Percentiles rank a stretch among this genome's conserved stretches.
Conservation (phyloP, 164 flowering plant species). For the Hamamelis virginiana region DNA sequence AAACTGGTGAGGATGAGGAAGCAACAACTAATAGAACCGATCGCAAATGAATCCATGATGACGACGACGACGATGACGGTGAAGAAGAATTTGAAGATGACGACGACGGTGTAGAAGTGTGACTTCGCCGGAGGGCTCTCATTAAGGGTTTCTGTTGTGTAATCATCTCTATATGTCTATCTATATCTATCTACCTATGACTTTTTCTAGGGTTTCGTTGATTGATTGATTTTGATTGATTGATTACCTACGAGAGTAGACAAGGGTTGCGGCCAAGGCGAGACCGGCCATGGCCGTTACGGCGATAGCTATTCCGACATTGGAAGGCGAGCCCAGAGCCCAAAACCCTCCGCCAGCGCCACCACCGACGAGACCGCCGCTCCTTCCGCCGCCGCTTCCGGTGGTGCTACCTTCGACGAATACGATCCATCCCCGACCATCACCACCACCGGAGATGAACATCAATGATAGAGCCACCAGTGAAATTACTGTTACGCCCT, state of each 20-base stretch:
- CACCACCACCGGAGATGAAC: conserved; percentile 18
- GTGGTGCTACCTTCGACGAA: conserved; percentile 20
- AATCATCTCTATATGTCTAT: conserved; percentile 11
- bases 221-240: background rate
- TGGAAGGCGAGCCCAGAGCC: conserved; percentile 12
- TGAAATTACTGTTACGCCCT: no score
- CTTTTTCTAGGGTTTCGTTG: no score
- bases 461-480: conserved; percentile 12
- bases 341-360: conserved; percentile 30
- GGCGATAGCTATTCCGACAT: conserved; percentile 41
- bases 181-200: background rate
- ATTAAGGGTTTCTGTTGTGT: conserved; percentile 27
- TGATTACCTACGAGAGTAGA: conserved; percentile 58
- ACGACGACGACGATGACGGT: conserved; percentile 40
- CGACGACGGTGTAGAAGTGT: conserved; percentile 38
- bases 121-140: conserved; percentile 57
- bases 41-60: conserved; percentile 69
- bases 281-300: conserved; percentile 71
- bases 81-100: conserved; percentile 31
- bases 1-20: conserved; percentile 41
- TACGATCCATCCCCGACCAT: conserved; percentile 24
- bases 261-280: conserved; percentile 63
- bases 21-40: conserved; percentile 65
- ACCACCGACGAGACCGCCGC: conserved; percentile 18
- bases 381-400: conserved; percentile 20